phyloP scores from a whole-genome alignment of 805 yeast species.

The Aciculoconidium aculeatum region DNA sequence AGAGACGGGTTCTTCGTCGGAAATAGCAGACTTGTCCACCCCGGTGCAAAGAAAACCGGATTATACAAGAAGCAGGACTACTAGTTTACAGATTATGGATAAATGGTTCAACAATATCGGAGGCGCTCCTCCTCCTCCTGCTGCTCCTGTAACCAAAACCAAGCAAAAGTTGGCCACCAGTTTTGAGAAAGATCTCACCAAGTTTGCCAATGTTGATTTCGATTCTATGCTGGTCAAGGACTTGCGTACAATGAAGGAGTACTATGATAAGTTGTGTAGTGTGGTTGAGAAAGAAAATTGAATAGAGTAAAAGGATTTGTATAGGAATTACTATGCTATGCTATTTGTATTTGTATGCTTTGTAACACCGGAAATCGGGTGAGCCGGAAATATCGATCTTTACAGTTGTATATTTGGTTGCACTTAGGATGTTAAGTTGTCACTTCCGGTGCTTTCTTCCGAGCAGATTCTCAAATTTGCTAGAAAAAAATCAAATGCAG shows the following conservation, averaged over 20 bases:
- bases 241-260: constrained; percentile 25
- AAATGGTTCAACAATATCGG: constrained; percentile 35
- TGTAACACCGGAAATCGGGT: too few species aligned
- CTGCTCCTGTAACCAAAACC: constrained; percentile 6
- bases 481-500: too few species aligned
- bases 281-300: too few species aligned
- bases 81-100: constrained; percentile 39
- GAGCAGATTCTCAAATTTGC: too few species aligned
- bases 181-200: constrained; percentile 21
- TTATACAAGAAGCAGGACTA: constrained; percentile 24
- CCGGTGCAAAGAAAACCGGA: constrained; percentile 18
- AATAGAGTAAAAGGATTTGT: too few species aligned
- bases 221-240: constrained; percentile 32
- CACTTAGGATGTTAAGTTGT: too few species aligned
- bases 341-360: too few species aligned
- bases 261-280: constrained; percentile 37
- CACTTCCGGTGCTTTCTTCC: too few species aligned
- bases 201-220: constrained; percentile 29
- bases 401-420: too few species aligned
- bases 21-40: constrained; percentile 8
- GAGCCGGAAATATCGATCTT: too few species aligned
- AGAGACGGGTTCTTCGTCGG: constrained; percentile 17
- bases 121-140: constrained; percentile 5
- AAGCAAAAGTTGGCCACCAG: constrained; percentile 4
- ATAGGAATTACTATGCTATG: too few species aligned